Evolutionary conservation across 768 basidiomycete species (phyloP), one percentile per base, ranked within the genome.

Genomic region (Leccinum obscurum): DNA sequence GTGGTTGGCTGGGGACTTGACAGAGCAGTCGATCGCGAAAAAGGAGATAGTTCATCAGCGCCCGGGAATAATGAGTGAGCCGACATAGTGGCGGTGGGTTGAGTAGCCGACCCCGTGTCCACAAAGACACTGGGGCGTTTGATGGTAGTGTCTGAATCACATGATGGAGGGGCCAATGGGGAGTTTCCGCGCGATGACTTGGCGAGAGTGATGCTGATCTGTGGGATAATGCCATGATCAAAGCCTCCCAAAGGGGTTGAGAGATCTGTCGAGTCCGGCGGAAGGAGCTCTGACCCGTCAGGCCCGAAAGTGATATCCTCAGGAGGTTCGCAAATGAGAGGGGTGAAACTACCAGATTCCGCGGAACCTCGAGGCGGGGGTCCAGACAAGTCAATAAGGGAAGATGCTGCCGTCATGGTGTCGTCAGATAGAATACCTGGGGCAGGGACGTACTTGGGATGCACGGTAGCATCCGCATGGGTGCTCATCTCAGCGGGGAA

Each of bases 161-260:
- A 69, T 59, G 71, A 51, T 44, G 71, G 57, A 57, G 66, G 57
- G 34, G 61, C 63, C 10, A 67, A 60, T 30, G 71, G 71, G 8
- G 71, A 72, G 37, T 71, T 65, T 52, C 70, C 70, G 58, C 66
- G 69, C 32, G 71, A 72, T 59, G 71, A 71, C 52, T 64, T 71
- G 10, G 71, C 37, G 44, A 73, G 64, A 41, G 72, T 72, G 30
- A 72, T 72, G 54, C 64, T 72, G 58, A 72, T 73, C 48, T 65
- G 71, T 58, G 71, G 71, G 58, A 72, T 69, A 30, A 57, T 66
- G 57, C 64, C 52, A 58, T 64, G 61, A 44, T 50, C 66, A 54
- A 59, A 54, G 26, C 54, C 54, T n/a, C 60, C 54, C 22, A 55
- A 62, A 35, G 24, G 56, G 57, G 63, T 61, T 58, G 62, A 35